Evolutionary conservation across 2,329 filamentous ascomycete species (phyloP).

Genomic region (Aspergillus jensenii): DNA sequence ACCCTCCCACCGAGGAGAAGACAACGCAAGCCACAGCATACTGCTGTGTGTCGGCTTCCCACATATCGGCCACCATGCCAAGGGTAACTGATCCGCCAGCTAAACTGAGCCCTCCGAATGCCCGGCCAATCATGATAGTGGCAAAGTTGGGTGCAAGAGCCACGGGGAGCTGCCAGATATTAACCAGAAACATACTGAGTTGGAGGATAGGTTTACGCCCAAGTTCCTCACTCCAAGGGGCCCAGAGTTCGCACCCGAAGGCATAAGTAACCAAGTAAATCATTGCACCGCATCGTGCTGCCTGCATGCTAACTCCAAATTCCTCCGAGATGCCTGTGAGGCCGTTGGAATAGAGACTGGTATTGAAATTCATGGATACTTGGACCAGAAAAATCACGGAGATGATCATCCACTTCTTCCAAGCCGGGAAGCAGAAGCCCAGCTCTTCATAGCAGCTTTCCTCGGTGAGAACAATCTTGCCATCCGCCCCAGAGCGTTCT

Average conservation of each 20-base stretch:
- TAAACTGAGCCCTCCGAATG: slow-evolving; percentile 68
- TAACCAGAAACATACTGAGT: slow-evolving; percentile 70
- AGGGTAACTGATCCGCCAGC: slow-evolving; percentile 72
- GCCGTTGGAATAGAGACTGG: slow-evolving; percentile 70
- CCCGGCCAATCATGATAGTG: slow-evolving; percentile 67
- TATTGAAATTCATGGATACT: slow-evolving; percentile 78
- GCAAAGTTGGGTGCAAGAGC: slow-evolving; percentile 72
- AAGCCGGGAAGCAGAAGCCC: slow-evolving; percentile 59
- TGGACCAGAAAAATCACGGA: slow-evolving; percentile 71
- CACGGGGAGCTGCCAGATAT: slow-evolving; percentile 73
- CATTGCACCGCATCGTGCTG: slow-evolving; percentile 70
- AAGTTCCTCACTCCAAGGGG: slow-evolving; percentile 81
- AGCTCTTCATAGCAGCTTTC: slow-evolving; percentile 66
- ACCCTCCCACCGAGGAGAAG: slow-evolving; percentile 76
- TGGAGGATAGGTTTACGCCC: slow-evolving; percentile 76
- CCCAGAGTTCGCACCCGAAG: slow-evolving; percentile 86
- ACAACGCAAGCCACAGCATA: slow-evolving; percentile 75
- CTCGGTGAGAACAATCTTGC: slow-evolving; percentile 45
- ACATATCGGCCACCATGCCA: slow-evolving; percentile 74
- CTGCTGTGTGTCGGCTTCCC: slow-evolving; percentile 70
- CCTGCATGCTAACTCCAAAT: slow-evolving; percentile 67
- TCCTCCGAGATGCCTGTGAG: slow-evolving; percentile 64
- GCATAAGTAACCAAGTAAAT: slow-evolving; percentile 78
- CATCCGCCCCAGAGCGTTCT: slow-evolving; percentile 7
- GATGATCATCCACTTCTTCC: slow-evolving; percentile 72